These are phyloP conservation scores for barley (Hordeum vulgare) DNA, from an alignment of 176 grass and related monocot genomes.

Conservation along the genomic window DNA sequence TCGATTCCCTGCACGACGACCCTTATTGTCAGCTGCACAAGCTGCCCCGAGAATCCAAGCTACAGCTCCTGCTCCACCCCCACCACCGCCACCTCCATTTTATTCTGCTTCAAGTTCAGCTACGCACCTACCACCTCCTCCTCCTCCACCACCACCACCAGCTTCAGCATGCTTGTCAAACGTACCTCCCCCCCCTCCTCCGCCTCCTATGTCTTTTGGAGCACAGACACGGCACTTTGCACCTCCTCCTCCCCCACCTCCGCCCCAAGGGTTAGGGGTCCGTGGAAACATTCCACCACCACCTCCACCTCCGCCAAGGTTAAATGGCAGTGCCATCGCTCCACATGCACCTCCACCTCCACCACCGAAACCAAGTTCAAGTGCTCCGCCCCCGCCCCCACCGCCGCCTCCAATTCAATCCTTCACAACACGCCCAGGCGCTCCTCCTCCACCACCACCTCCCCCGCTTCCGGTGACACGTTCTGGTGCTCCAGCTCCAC, in stretches of 20 bases:
- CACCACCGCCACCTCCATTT: conserved; percentile 15
- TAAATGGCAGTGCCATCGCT: not conserved
- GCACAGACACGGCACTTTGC: not conserved
- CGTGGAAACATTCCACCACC: conserved; percentile 25
- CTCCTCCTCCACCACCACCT: conserved; percentile 15
- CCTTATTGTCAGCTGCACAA: conserved; percentile 25
- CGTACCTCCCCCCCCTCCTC: not conserved
- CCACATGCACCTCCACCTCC: not conserved
- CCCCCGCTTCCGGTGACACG: not conserved
- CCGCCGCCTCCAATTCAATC: conserved; percentile 6
- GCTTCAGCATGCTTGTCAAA: conserved; percentile 16
- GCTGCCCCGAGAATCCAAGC: conserved; percentile 12
- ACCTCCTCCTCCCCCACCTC: conserved; percentile 40
- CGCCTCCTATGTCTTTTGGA: conserved; percentile 7
- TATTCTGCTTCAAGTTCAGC: conserved; percentile 8
- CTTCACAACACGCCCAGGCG: not conserved
- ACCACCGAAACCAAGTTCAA: too few species aligned
- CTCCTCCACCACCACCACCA: conserved; percentile 14
- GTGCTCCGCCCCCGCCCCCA: not conserved
- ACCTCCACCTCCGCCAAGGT: conserved; percentile 33
- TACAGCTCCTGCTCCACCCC: conserved; percentile 8
- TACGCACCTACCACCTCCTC: conserved; percentile 10
- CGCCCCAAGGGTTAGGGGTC: conserved; percentile 19
- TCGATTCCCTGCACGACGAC: not conserved
- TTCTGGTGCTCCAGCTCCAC: conserved; percentile 1